Percentiles rank a stretch among this genome's conserved stretches.
These are phyloP conservation scores for Solanum hybrid DNA, from an alignment of 305 asterid species.

Conservation along the genomic window DNA sequence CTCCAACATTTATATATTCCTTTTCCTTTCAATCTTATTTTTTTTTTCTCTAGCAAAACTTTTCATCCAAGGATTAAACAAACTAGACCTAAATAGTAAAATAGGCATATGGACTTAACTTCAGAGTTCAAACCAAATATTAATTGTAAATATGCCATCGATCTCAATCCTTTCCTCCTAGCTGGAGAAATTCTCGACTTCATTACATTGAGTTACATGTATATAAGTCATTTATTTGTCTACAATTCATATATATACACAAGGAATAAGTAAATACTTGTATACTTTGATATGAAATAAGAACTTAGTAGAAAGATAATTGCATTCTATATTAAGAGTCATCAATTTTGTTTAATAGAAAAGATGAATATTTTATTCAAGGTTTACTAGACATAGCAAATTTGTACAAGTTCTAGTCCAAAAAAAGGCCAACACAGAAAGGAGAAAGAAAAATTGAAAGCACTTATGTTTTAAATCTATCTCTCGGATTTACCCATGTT, in stretches of 20 bases:
- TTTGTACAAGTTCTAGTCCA: background rate
- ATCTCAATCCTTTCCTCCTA: background rate
- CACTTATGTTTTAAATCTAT: background rate
- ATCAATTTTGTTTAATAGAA: background rate
- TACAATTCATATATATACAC: background rate
- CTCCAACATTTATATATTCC: background rate
- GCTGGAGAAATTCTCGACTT: too few species aligned
- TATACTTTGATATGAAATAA: background rate
- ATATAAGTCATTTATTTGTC: background rate
- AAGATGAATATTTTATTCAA: background rate
- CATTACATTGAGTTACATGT: background rate
- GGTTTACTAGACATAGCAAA: background rate
- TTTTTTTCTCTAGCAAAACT: background rate
- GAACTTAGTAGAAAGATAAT: background rate
- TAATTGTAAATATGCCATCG: background rate
- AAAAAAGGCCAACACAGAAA: background rate
- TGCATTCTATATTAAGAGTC: background rate
- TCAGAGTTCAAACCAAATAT: background rate
- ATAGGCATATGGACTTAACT: background rate
- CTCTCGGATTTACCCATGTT: constrained; percentile 15
- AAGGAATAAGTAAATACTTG: background rate
- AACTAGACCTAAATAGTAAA: background rate
- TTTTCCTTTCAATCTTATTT: background rate
- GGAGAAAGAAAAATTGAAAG: background rate
- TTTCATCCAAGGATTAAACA: background rate